Evolutionary conservation across 2,329 filamentous ascomycete genomes (phyloP), one percentile per base, ranked within the genome.

Genomic region (Chaetomiaceae sp.): DNA sequence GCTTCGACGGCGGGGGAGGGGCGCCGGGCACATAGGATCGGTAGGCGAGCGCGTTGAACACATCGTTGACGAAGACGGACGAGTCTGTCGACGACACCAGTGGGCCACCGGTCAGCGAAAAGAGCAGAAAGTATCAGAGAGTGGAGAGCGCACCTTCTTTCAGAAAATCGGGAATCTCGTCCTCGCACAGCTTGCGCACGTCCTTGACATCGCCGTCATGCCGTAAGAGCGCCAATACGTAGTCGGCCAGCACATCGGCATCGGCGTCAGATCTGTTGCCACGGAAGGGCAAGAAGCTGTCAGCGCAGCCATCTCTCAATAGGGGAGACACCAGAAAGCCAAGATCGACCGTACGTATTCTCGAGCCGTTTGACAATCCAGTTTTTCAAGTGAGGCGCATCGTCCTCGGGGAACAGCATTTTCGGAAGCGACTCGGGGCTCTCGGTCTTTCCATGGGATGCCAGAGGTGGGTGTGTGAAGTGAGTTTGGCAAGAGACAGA

Each of bases 351-450:
- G 44, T 67, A 86, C 83, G 83, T 86, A 60, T 84, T 80, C 62
- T 87, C 84, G 43, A 90, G 77, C 52, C 84, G 79, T 66, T 83
- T 83, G 52, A 89, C 79, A 52, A 90, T 81, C 86, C 86, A 91
- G 49, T 75, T 72, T 70, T 88, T 89, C 45, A 93, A 72, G 50
- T 76, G 67, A 45, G 75, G 68, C 64, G 74, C 71, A 64, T 85
- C 78, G 56, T 76, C 73, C 59, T 83, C 79, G 36, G 74, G 65
- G 58, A 84, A 83, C 56, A 84, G 60, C 79, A 83, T 84, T 45
- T 57, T 67, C 5, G 11, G 14, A 33, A 37, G 17, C 33, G 2
- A 4, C 14, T 15, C 27, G 27, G 29, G 29, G 11, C 5, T 42
- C 15, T 38, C 17, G 18, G n/a, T 34, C 6, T 10, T 45, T 42